Evolutionary conservation across 2,329 filamentous ascomycete genomes (phyloP), one percentile per base, ranked within the genome.

Genomic region (Ophiostoma quercus): DNA sequence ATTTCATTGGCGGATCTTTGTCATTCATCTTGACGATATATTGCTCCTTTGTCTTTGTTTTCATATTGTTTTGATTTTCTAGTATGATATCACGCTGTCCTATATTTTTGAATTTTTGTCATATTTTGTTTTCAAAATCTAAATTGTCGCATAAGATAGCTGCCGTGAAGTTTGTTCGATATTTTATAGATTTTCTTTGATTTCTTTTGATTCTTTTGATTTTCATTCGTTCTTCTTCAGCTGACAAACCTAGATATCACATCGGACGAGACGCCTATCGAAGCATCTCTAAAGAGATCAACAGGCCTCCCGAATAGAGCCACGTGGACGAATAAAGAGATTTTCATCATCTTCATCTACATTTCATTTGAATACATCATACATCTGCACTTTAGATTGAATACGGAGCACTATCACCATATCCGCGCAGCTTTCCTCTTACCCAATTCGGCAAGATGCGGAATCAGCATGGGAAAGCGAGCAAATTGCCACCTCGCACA

Each of bases 251-350:
- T 6, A 16, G 1, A 19, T 5, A n/a, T 47, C 16, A 19, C 19
- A n/a, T 16, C 22, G 2, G 2, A 57, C 3, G 22, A 25, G 1
- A 57, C 8, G n/a, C 51, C 25, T 25, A 57, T n/a, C 16, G 16
- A 16, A 47, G 16, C 19, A 19, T 47, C 19, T n/a, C 16, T 47
- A 2, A 19, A 47, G 43, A n/a, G 43, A 47, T n/a, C 43, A 47
- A 19, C 41, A 47, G 3, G 41, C 14, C 14, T 47, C 7, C 43
- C 7, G 43, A 47, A 19, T 6, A 47, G 43, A 47, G 51, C n/a
- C n/a, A 57, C n/a, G 51, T 57, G 51, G n/a, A 57, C 51, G 51
- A 57, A 57, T 57, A 25, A 25, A 57, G 51, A 57, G n/a, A 47
- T 16, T 47, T n/a, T 47, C 43, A 19, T 47, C 16, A 19, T n/a